Evolutionary conservation across 176 grass and related monocot species (phyloP).

Genomic region (Melocanna baccifera): DNA sequence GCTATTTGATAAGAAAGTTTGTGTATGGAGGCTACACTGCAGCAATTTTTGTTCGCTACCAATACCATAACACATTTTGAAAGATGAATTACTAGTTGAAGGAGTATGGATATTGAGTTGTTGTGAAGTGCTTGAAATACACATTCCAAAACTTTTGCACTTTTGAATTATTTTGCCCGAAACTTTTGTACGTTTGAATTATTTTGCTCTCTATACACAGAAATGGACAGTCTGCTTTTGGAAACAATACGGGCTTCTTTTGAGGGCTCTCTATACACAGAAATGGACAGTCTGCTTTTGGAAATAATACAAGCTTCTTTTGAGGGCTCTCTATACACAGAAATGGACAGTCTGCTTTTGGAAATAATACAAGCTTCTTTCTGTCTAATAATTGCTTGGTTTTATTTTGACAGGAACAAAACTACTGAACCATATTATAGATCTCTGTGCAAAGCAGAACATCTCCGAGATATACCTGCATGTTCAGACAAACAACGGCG

Average conservation of each 20-base stretch:
- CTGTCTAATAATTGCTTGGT: constrained; percentile 10
- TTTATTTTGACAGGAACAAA: constrained; percentile 66
- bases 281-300: background rate
- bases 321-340: background rate
- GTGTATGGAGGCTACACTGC: background rate
- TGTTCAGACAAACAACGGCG: constrained; percentile 95
- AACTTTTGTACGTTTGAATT: no score
- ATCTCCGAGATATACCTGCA: constrained; percentile 88
- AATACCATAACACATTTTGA: background rate
- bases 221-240: background rate
- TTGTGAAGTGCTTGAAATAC: constrained; percentile 4
- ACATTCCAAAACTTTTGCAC: background rate
- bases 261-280: background rate
- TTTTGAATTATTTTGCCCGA: background rate
- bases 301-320: background rate
- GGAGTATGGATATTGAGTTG: background rate
- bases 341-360: constrained; percentile 1
- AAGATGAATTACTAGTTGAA: background rate
- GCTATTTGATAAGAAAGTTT: background rate
- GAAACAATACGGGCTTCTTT: no score
- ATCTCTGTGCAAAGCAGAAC: constrained; percentile 79
- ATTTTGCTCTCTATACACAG: background rate
- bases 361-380: background rate
- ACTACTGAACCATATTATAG: constrained; percentile 71
- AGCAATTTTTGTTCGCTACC: background rate